Evolutionary conservation across 2,329 filamentous ascomycete species (phyloP).

Genomic region (Ophiostoma fasciatum): DNA sequence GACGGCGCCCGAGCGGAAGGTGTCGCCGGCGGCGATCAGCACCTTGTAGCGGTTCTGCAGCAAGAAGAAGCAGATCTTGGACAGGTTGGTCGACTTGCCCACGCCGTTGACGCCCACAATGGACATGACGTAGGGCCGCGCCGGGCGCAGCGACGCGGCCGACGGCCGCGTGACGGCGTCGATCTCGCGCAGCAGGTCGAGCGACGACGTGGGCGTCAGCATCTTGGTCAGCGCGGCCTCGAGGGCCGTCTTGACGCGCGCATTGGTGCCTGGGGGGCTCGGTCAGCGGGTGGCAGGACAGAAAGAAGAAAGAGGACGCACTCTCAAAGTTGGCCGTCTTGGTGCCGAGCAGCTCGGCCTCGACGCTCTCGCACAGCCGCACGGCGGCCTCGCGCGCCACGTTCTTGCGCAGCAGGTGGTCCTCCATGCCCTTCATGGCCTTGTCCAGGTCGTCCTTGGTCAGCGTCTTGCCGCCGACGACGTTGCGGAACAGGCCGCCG

Average conservation of each 20-base stretch:
- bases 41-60: conserved; percentile 95
- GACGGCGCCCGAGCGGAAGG: conserved; percentile 91
- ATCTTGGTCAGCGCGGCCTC: conserved; percentile 88
- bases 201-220: conserved; percentile 83
- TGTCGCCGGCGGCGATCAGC: conserved; percentile 86
- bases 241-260: conserved; percentile 74
- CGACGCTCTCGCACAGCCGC: conserved; percentile 79
- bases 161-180: conserved; percentile 58
- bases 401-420: conserved; percentile 88
- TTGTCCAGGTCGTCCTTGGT: conserved; percentile 82
- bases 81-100: conserved; percentile 93
- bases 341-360: conserved; percentile 75
- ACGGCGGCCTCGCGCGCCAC: conserved; percentile 89
- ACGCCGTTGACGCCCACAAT: conserved; percentile 98
- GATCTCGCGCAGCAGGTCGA: conserved; percentile 90
- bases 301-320: conserved; percentile 27
- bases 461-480: conserved; percentile 85
- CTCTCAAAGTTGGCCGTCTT: conserved; percentile 89
- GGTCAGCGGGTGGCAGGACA: neutral
- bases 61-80: conserved; percentile 96
- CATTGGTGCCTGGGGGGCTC: conserved; percentile 49
- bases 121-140: conserved; percentile 88
- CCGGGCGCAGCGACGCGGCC: conserved; percentile 43
- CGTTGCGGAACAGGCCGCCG: conserved; percentile 79
- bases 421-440: conserved; percentile 90